A percentile compares a stretch with the other conserved stretches of the same genome.
phyloP scores from a whole-genome alignment of 169 alveolate genomes.

The Besnoitia besnoiti region DNA sequence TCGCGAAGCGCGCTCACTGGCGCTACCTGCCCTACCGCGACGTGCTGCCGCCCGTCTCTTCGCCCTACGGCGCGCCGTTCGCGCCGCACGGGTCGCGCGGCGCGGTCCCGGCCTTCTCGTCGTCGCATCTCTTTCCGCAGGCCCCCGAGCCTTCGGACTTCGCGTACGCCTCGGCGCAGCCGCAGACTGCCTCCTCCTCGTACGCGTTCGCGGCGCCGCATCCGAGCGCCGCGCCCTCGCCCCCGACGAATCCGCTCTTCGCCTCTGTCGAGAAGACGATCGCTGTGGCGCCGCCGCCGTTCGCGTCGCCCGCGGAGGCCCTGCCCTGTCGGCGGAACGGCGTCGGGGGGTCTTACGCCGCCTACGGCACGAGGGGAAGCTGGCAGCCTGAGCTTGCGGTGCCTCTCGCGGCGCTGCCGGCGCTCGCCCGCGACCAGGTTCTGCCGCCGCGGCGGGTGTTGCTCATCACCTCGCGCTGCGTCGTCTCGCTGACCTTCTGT shows the following conservation, averaged over 20 bases:
- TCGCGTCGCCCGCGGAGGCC: neutral
- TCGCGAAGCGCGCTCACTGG: constrained; percentile 23
- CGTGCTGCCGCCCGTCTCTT: neutral
- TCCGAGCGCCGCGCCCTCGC: neutral
- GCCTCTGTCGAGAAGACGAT: constrained; percentile 15
- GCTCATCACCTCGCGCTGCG: neutral
- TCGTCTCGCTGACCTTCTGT: neutral
- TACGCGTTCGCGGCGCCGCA: no score
- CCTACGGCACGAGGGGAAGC: neutral
- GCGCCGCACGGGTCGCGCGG: neutral
- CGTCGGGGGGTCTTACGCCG: no score
- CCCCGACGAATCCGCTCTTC: neutral
- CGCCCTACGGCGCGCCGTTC: neutral
- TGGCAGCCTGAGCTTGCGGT: neutral
- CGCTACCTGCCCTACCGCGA: constrained; percentile 13
- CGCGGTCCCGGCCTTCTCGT: neutral
- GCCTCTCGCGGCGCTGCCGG: neutral
- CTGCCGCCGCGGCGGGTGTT: neutral
- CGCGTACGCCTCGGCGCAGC: neutral
- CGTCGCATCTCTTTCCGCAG: neutral
- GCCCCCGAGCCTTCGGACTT: neutral
- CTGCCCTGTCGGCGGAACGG: no score
- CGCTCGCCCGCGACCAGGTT: constrained; percentile 1
- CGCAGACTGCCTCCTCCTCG: neutral
- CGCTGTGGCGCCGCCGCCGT: neutral